Evolutionary conservation across 441 rosid species (phyloP), one percentile per base, ranked within the genome.

Genomic region (Cnidoscolus chayamansa): DNA sequence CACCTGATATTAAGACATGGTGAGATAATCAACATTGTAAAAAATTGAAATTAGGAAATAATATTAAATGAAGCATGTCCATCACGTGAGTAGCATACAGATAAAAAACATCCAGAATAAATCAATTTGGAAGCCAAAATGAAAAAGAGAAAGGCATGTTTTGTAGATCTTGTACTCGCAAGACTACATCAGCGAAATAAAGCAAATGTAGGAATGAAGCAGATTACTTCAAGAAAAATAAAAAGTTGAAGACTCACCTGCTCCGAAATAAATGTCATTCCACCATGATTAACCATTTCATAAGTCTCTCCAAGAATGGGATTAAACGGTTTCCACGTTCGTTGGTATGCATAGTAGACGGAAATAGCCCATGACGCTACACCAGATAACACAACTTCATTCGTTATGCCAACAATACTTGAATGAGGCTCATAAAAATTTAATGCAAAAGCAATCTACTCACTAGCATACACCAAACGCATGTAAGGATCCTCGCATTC

Each of bases 251-350:
- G 67, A 68, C 81, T 74, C 74, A 90, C 97, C 96, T 96, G 98
- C 79, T 96, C 98, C 19, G 93, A 60, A 49, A 96, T 84, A 78
- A 96, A 93, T 71, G 87, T 82, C 30, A 96, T 73, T 63, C 94
- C 93, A 56, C 84, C 89, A 76, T 89, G 88, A 81, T 91, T 91
- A 32, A 77, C 82, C 97, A 93, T 75, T 78, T 96, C 98, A 75
- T 84, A 96, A 73, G 98, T 96, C 86, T 96, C 98, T 1, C 97
- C 99, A n/a, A 93, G 96, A 79, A 96, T 90, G 60, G 98, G 99
- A 84, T 96, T 93, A 76, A 96, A 93, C 3, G 97, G 99, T 82
- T 93, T 93, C 98, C 99, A 96, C 16, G 97, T 83, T 64, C 99
- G 90, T 82, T 87, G 88, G 63, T 50, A 83, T 25, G 93, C 98